Evolutionary conservation across 2,329 filamentous ascomycete species (phyloP).

Genomic region (Plectosphaerella cucumerina): DNA sequence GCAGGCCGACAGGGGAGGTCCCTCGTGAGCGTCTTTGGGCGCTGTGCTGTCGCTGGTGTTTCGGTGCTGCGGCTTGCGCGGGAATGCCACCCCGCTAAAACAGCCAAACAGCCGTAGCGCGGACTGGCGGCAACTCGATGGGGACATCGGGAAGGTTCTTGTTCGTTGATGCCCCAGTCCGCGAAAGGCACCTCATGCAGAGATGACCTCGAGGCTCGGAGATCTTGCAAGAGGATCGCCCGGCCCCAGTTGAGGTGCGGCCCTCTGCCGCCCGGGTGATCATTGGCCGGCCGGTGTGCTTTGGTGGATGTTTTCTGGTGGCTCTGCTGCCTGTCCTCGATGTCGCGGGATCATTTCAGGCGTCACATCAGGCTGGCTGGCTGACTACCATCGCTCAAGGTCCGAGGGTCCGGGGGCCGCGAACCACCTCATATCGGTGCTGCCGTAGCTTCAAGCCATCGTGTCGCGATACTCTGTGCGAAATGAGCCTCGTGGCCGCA

Average conservation of each 20-base stretch:
- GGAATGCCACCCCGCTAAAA: too few relatives aligned
- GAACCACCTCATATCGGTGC: neutral
- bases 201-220: neutral
- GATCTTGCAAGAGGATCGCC: neutral
- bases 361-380: too few relatives aligned
- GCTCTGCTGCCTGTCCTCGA: too few relatives aligned
- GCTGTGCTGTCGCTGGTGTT: neutral
- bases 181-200: neutral
- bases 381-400: neutral
- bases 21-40: neutral
- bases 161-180: neutral
- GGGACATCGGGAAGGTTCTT: neutral
- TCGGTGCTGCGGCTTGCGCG: neutral
- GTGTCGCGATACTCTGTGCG: neutral
- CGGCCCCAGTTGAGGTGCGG: neutral
- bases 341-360: too few relatives aligned
- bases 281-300: neutral
- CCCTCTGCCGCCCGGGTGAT: neutral
- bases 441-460: neutral
- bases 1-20: neutral
- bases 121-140: too few relatives aligned
- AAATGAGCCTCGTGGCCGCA: too few relatives aligned
- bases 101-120: too few relatives aligned
- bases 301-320: neutral
- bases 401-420: constrained; percentile 4